Percentiles rank a stretch among this genome's conserved stretches.
Conservation (phyloP, 306 rosid species). For the Acmispon strigosus region DNA sequence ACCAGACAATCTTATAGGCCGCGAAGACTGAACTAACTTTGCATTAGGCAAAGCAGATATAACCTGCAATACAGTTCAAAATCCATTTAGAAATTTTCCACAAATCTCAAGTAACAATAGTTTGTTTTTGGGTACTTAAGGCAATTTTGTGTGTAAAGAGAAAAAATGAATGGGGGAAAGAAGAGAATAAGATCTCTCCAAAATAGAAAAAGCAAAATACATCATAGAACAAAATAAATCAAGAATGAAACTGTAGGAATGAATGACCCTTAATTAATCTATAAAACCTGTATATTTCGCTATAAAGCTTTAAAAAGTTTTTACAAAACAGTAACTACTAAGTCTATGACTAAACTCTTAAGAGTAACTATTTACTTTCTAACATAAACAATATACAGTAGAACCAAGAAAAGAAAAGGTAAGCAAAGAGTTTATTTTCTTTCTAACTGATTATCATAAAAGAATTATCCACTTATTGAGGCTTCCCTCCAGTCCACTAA, state of each 20-base stretch:
- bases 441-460: neutral
- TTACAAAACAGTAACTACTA: neutral
- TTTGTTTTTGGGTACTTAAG: neutral
- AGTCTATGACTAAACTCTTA: neutral
- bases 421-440: neutral
- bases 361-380: neutral
- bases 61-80: slow-evolving; percentile 26
- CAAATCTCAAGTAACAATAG: neutral
- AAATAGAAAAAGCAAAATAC: neutral
- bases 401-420: neutral
- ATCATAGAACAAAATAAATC: neutral
- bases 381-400: neutral
- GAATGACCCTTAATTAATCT: neutral
- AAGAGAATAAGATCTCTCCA: neutral
- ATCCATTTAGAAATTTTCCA: slow-evolving; percentile 1
- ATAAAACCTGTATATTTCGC: neutral
- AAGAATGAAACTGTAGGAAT: neutral
- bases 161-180: neutral
- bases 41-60: slow-evolving; percentile 25
- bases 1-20: slow-evolving; percentile 35
- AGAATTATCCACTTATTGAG: neutral
- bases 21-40: slow-evolving; percentile 12
- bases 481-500: neutral
- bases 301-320: neutral
- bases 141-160: neutral